Evolutionary conservation across 2,329 filamentous ascomycete species (phyloP), one percentile per base, ranked within the genome.

Genomic region (Aspergillus udagawae): DNA sequence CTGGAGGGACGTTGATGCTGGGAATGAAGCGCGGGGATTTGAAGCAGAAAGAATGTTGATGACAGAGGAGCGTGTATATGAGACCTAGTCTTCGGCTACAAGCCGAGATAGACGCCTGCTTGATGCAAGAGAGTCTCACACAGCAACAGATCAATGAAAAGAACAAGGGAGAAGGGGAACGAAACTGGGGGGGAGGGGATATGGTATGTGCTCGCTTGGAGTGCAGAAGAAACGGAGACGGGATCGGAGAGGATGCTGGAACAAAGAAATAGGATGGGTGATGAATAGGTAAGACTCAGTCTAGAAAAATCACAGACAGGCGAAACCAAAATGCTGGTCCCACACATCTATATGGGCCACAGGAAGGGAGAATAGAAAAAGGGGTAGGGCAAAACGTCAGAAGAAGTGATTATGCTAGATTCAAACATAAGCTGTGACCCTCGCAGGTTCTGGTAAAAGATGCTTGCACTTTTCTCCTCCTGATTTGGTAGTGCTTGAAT

Each of bases 31-130:
- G 27, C 12, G n/a, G 3, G 10, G 4, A 47, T 47, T 23, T 14
- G 10, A 50, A 60, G 58, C 51, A 60, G 42, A 66, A 58, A 56
- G 55, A 63, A 63, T 60, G 62, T 63, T 63, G 60, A 63, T 63
- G 47, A 58, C 53, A 38, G 32, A 54, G 53, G 54, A 65, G 64
- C 63, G 64, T 63, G 65, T 68, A 67, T 62, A 69, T 63, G 61
- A 66, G 65, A 67, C 64, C 66, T 64, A 52, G 61, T 63, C 65
- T 60, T 65, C 60, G 62, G 67, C 68, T 69, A 67, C 67, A 66
- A 56, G 65, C 65, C 64, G 68, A 65, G 64, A 66, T 62, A 66
- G 68, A 74, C 72, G 73, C 72, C 73, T 70, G 69, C 69, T 57
- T 66, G 65, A 75, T 75, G 72, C 72, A 73, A 65, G 52, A 59